Conservation (phyloP, 345 rosid genomes). For the Melaleuca alternifolia region DNA sequence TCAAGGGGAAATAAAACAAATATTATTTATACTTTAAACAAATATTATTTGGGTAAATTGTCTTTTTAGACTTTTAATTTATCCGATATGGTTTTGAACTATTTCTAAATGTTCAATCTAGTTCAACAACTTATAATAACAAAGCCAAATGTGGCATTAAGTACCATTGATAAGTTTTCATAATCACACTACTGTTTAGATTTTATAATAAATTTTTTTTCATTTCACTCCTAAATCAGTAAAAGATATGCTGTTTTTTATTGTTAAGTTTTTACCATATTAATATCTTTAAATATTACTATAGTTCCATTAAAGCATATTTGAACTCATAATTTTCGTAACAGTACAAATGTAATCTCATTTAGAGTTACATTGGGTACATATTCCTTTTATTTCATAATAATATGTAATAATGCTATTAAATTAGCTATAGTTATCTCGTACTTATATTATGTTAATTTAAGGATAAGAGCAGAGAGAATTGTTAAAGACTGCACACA, state of each 20-base stretch:
- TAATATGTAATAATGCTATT: neutral
- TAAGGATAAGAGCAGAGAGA: neutral
- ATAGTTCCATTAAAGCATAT: no score
- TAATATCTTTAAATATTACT: no score
- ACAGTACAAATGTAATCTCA: neutral
- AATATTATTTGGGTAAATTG: neutral
- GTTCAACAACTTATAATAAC: neutral
- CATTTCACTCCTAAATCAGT: neutral
- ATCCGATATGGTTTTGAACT: neutral
- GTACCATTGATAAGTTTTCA: neutral
- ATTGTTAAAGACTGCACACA: neutral
- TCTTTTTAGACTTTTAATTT: neutral
- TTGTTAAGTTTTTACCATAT: no score
- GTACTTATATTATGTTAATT: neutral
- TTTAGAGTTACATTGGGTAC: neutral
- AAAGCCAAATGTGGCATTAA: neutral
- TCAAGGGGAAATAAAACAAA: neutral
- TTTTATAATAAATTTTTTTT: neutral
- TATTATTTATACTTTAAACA: neutral
- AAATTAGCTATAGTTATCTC: neutral
- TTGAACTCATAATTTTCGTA: no score
- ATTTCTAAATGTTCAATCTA: neutral
- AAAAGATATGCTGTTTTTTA: no score
- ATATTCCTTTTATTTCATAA: neutral
- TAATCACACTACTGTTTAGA: neutral